Evolutionary conservation across 1,139 yeast genomes (phyloP).

Genomic region (Pichia inconspicua): DNA sequence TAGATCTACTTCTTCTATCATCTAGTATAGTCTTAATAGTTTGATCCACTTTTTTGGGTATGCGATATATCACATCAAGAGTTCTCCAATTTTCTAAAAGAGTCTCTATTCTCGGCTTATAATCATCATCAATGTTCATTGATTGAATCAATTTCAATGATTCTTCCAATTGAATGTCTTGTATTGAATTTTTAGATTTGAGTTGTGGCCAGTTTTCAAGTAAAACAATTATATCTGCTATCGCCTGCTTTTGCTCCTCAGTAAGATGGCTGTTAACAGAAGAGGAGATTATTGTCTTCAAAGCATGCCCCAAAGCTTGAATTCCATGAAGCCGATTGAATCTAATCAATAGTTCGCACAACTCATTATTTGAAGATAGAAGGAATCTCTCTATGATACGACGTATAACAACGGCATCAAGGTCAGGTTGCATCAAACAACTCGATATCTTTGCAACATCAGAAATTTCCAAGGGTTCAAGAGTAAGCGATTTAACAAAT

Average conservation of each 20-base stretch:
- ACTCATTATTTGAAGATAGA: conserved; percentile 44
- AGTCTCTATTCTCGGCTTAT: conserved; percentile 33
- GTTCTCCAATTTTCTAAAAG: conserved; percentile 65
- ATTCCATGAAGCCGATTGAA: conserved; percentile 83
- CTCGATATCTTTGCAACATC: conserved; percentile 79
- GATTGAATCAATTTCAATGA: conserved; percentile 34
- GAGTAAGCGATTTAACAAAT: conserved; percentile 53
- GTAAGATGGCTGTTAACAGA: conserved; percentile 21
- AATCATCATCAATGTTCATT: conserved; percentile 25
- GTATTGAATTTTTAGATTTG: conserved; percentile 65
- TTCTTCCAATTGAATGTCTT: conserved; percentile 69
- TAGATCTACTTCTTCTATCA: conserved; percentile 30
- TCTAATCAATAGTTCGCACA: conserved; percentile 45
- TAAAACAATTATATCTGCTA: conserved; percentile 45
- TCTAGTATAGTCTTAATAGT: conserved; percentile 19
- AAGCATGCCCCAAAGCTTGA: conserved; percentile 59
- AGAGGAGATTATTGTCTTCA: conserved; percentile 33
- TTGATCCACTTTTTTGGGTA: conserved; percentile 43
- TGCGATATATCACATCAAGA: conserved; percentile 76
- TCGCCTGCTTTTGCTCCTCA: conserved; percentile 32
- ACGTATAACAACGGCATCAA: conserved; percentile 57
- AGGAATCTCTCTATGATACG: conserved; percentile 55
- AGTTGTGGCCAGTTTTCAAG: conserved; percentile 71
- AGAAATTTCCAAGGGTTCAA: conserved; percentile 42
- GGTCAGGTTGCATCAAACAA: conserved; percentile 63